Percentiles rank a stretch among this genome's conserved stretches.
Evolutionary conservation across 208 protist genomes (phyloP).

Genomic region (Wallacemonas sp.): DNA sequence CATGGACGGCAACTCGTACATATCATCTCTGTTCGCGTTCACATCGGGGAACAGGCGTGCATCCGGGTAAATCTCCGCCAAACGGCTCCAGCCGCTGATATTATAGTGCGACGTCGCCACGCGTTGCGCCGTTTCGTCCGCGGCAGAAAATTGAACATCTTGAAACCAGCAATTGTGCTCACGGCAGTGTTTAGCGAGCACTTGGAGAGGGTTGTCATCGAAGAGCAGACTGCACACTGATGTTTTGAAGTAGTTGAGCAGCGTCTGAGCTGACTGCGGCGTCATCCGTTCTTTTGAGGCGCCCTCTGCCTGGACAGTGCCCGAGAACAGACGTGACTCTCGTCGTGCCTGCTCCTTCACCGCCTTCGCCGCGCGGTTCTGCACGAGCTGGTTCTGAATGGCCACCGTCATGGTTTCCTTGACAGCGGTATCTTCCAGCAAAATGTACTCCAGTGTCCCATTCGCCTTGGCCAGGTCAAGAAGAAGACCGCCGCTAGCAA

Average conservation of each 20-base stretch:
- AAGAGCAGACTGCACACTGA: constrained; percentile 57
- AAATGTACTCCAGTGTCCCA: constrained; percentile 56
- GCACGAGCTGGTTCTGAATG: constrained; percentile 57
- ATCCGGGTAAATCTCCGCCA: constrained; percentile 57
- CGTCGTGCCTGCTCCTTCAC: neutral
- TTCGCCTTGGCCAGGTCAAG: constrained; percentile 73
- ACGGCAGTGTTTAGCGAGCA: constrained; percentile 44
- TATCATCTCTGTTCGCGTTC: neutral
- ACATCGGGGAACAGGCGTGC: constrained; percentile 46
- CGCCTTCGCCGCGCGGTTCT: constrained; percentile 35
- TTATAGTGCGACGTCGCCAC: constrained; percentile 42
- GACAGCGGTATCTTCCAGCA: constrained; percentile 63
- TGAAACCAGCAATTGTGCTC: constrained; percentile 52
- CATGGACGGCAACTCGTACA: constrained; percentile 14
- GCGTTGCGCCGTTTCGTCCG: constrained; percentile 42
- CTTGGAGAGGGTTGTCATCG: constrained; percentile 60
- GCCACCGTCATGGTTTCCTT: constrained; percentile 37
- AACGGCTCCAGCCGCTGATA: constrained; percentile 57
- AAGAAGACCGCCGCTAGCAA: constrained; percentile 52
- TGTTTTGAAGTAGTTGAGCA: constrained; percentile 32
- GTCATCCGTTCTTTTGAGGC: constrained; percentile 25
- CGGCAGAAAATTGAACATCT: constrained; percentile 69
- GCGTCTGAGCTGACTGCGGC: constrained; percentile 33
- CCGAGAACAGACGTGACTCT: neutral
- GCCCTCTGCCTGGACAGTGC: neutral